Evolutionary conservation across 164 flowering plant species (phyloP).

Genomic region (Cinnamomum chago): DNA sequence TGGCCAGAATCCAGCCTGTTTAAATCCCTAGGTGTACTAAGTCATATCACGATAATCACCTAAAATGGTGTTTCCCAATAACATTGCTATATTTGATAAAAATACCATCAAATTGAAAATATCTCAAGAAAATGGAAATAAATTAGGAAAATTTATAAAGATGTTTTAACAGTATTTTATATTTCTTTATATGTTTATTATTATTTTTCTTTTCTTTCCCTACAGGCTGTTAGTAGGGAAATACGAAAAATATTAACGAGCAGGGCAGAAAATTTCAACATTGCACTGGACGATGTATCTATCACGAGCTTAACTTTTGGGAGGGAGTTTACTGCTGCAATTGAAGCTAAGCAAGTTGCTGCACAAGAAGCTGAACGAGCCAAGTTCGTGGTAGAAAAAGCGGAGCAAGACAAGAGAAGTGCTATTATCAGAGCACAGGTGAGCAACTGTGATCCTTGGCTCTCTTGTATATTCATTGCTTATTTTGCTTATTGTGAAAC

Average conservation of each 20-base stretch:
- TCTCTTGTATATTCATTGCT: background rate
- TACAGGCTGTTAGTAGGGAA: constrained; percentile 36
- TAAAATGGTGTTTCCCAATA: too few relatives aligned
- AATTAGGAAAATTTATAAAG: background rate
- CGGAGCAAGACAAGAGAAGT: constrained; percentile 73
- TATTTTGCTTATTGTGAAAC: background rate
- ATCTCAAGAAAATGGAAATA: too few relatives aligned
- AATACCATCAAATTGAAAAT: too few relatives aligned
- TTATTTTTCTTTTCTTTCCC: background rate
- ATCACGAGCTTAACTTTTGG: constrained; percentile 60
- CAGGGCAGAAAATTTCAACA: constrained; percentile 54
- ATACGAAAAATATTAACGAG: constrained; percentile 36
- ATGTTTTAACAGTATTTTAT: too few relatives aligned
- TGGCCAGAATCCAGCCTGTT: too few relatives aligned
- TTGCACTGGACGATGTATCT: constrained; percentile 69
- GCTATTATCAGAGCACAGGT: constrained; percentile 69
- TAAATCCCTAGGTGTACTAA: too few relatives aligned
- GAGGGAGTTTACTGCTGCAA: constrained; percentile 62
- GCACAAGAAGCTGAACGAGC: constrained; percentile 76
- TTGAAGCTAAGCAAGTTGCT: constrained; percentile 73
- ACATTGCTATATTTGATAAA: too few relatives aligned
- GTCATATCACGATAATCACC: too few relatives aligned
- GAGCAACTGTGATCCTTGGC: constrained; percentile 4
- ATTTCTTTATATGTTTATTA: background rate
- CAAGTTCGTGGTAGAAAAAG: constrained; percentile 65